Percentiles rank a stretch among this genome's conserved stretches.
These are phyloP conservation scores for Drosera capensis DNA, from an alignment of 148 eudicot genomes.

Conservation along the genomic window DNA sequence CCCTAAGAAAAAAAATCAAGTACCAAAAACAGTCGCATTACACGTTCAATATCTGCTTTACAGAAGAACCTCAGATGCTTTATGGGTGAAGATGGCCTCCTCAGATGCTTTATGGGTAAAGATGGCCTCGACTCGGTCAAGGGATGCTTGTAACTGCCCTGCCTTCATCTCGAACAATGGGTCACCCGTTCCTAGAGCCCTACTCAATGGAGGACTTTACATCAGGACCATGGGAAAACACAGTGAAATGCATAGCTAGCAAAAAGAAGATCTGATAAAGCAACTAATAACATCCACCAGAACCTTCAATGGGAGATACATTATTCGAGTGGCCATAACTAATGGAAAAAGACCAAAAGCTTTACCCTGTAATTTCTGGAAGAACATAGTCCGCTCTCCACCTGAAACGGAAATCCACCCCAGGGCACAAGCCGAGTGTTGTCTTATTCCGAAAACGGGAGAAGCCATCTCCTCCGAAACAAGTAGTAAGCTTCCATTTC, in stretches of 20 bases:
- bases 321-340: too few relatives aligned
- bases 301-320: too few relatives aligned
- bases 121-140: slow-evolving; percentile 82
- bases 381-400: slow-evolving; percentile 95
- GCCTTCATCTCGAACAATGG: slow-evolving; percentile 75
- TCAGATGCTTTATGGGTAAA: slow-evolving; percentile 51
- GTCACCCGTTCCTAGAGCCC: slow-evolving; percentile 73
- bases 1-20: too few relatives aligned
- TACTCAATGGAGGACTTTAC: slow-evolving; percentile 10
- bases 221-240: not conserved
- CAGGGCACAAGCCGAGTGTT: slow-evolving; percentile 62
- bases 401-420: slow-evolving; percentile 84
- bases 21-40: too few relatives aligned
- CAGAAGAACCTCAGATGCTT: too few relatives aligned
- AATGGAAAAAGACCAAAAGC: slow-evolving; percentile 6
- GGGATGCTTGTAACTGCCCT: slow-evolving; percentile 77
- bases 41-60: too few relatives aligned
- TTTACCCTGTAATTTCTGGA: slow-evolving; percentile 82
- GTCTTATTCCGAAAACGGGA: slow-evolving; percentile 84
- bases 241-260: not conserved
- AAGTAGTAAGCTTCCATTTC: slow-evolving; percentile 85
- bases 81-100: too few relatives aligned
- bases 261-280: too few relatives aligned
- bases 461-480: slow-evolving; percentile 72
- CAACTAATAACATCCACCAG: too few relatives aligned